These are phyloP conservation scores for Penicillium sp. DNA, from an alignment of 2,329 filamentous ascomycete genomes.

Conservation along the genomic window DNA sequence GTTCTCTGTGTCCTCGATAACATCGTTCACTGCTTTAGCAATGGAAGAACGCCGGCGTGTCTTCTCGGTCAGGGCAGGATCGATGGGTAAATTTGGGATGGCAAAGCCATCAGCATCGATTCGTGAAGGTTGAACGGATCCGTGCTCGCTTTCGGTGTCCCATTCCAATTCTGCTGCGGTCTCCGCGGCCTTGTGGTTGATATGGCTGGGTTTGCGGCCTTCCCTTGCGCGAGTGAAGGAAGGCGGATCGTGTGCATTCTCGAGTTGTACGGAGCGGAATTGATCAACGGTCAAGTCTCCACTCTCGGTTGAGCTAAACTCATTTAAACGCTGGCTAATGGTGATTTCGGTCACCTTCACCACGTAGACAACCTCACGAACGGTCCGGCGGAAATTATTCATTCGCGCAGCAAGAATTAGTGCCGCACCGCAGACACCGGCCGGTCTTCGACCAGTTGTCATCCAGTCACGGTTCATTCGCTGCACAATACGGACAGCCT, in stretches of 20 bases:
- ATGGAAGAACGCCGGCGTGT: slow-evolving; percentile 19
- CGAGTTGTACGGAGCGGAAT: slow-evolving; percentile 59
- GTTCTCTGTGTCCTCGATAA: slow-evolving; percentile 22
- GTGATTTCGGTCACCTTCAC: slow-evolving; percentile 95
- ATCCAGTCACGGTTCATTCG: slow-evolving; percentile 98
- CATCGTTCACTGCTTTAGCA: slow-evolving; percentile 23
- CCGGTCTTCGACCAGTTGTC: slow-evolving; percentile 86
- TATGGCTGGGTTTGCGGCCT: slow-evolving; percentile 55
- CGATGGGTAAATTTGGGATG: slow-evolving; percentile 54
- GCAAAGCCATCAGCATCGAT: slow-evolving; percentile 68
- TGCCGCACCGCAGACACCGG: slow-evolving; percentile 90
- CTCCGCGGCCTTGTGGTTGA: slow-evolving; percentile 33
- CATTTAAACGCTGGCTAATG: slow-evolving; percentile 83
- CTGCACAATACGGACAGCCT: slow-evolving; percentile 81
- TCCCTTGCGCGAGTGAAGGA: slow-evolving; percentile 63
- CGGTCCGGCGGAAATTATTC: slow-evolving; percentile 94
- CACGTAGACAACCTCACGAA: slow-evolving; percentile 94
- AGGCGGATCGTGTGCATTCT: slow-evolving; percentile 76
- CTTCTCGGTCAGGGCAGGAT: slow-evolving; percentile 40
- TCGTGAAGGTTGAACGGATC: slow-evolving; percentile 37
- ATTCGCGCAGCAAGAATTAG: slow-evolving; percentile 93
- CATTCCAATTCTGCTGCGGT: slow-evolving; percentile 45
- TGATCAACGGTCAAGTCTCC: slow-evolving; percentile 84
- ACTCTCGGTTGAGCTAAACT: slow-evolving; percentile 84
- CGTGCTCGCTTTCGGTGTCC: slow-evolving; percentile 31